Evolutionary conservation across 441 rosid species (phyloP), one percentile per base, ranked within the genome.

Genomic region (Populus trichocarpa): DNA sequence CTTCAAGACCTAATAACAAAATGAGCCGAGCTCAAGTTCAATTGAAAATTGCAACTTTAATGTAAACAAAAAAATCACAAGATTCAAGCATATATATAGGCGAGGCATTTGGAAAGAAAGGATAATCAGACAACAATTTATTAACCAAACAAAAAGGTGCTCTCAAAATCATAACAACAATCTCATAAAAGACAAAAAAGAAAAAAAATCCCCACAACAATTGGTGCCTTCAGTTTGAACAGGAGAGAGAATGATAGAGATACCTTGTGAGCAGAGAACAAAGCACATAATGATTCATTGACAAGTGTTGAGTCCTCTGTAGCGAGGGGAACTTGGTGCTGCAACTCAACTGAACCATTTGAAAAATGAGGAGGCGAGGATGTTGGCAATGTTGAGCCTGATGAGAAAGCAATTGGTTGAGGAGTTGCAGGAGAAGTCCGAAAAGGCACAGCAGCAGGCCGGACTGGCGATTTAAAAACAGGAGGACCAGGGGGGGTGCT

Each of bases 401-500:
- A 87, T 68, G 98, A 89, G 82, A 87, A 90, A 30, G 95, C 98
- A 79, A 92, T 84, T 25, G 98, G 97, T 83, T 92, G 99, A 78
- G 96, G 98, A 83, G 94, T 88, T 80, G 96, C 88, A 42, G 98
- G 99, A 13, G 98, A 92, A 63, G 93, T 90, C 69, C 94, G 92
- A 78, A 96, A 92, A 81, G 97, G 99, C 77, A 93, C 98, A 81
- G 97, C 95, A 76, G 99, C 98, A 64, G 97, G 98, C 69, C 94
- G 86, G 69, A 96, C 93, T n/a, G 99, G 99, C 23, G 98, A 90
- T 71, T 83, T 87, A 79, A 96, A 96, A 33, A 96, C 88, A 14
- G 98, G 98, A 79, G 98, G 98, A 57, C 97, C 98, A 46, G 98
- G 99, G 0, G 98, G 98, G 57, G 96, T 94, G 87, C 98, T 94